Evolutionary conservation across 371 early-diverging fungal species (phyloP), one percentile per base, ranked within the genome.

Genomic region (Mucor indicus): DNA sequence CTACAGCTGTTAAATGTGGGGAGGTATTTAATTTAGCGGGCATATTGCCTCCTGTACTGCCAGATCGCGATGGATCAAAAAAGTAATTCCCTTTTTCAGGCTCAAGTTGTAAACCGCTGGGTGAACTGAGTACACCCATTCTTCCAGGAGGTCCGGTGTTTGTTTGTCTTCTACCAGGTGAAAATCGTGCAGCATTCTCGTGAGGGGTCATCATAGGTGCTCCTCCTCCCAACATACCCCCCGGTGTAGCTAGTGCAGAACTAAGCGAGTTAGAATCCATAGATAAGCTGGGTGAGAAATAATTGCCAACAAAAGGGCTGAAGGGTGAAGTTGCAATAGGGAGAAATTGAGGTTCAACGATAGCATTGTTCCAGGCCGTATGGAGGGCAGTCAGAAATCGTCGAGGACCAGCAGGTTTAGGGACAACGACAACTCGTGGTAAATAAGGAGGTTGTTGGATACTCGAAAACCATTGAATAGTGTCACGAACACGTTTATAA

Each of bases 361-460:
- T 55, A 0, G 78, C 73, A 38, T 74, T 72, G 46, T 70, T 57
- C 60, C 82, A 75, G 13, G 81, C 82, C 0, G 83, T 83, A 55
- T 82, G 83, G 15, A 86, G 62, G 0, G 84, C 83, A 0, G 82
- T 80, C 44, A 86, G 50, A 23, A 83, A 75, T 8, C 84, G 74
- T 15, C 83, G 69, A 7, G 86, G 86, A 4, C 84, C 84, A n/a
- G 80, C 83, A 0, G 86, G 86, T 44, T 86, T 86, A 11, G 84
- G 81, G 10, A 84, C 72, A 7, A 84, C 83, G 16, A 85, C 63
- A 2, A 85, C 71, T 25, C 81, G 79, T 9, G 83, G 81, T 46
- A 77, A 57, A 29, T 59, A 52, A 1, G 55, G 50, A 0, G 50
- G 33, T 4, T 41, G 36, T 2, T 53, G 8, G 1, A 27, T 30